phyloP scores from a whole-genome alignment of 2,329 filamentous ascomycete genomes.

The Xylariomycetidae sp. region DNA sequence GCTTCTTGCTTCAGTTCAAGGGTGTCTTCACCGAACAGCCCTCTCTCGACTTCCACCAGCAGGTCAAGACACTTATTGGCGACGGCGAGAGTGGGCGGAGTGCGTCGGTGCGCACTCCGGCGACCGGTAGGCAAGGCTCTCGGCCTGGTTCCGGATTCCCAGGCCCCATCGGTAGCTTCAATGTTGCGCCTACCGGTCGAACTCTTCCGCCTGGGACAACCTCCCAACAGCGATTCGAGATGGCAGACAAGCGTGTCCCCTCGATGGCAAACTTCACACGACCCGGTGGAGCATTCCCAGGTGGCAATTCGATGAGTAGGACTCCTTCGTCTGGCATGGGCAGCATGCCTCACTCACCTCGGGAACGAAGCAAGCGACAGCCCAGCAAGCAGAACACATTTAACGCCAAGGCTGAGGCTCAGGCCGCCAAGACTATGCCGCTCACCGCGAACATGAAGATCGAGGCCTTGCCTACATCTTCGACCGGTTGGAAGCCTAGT shows the following conservation, averaged over 20 bases:
- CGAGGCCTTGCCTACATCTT: conserved; percentile 66
- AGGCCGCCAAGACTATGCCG: conserved; percentile 82
- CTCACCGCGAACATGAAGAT: conserved; percentile 78
- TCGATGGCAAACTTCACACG: conserved; percentile 57
- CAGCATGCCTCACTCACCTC: conserved; percentile 63
- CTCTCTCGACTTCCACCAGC: conserved; percentile 84
- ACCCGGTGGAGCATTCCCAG: conserved; percentile 57
- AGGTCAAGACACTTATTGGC: conserved; percentile 81
- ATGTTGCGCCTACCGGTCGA: conserved; percentile 34
- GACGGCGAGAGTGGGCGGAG: conserved; percentile 63
- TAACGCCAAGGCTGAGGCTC: conserved; percentile 52
- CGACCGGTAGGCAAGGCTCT: conserved; percentile 43
- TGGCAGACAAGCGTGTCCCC: conserved; percentile 46
- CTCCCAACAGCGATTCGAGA: conserved; percentile 68
- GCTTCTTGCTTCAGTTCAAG: conserved; percentile 95
- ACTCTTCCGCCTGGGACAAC: conserved; percentile 70
- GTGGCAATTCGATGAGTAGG: conserved; percentile 57
- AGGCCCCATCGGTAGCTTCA: conserved; percentile 70
- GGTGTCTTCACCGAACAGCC: conserved; percentile 95
- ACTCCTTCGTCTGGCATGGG: conserved; percentile 54
- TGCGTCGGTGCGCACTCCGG: conserved; percentile 54
- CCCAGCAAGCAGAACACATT: conserved; percentile 60
- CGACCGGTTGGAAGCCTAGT: conserved; percentile 84
- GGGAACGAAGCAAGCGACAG: conserved; percentile 58
- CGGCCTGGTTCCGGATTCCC: conserved; percentile 46